Evolutionary conservation across 2,329 filamentous ascomycete genomes (phyloP).

Genomic region (Fusarium concolor): DNA sequence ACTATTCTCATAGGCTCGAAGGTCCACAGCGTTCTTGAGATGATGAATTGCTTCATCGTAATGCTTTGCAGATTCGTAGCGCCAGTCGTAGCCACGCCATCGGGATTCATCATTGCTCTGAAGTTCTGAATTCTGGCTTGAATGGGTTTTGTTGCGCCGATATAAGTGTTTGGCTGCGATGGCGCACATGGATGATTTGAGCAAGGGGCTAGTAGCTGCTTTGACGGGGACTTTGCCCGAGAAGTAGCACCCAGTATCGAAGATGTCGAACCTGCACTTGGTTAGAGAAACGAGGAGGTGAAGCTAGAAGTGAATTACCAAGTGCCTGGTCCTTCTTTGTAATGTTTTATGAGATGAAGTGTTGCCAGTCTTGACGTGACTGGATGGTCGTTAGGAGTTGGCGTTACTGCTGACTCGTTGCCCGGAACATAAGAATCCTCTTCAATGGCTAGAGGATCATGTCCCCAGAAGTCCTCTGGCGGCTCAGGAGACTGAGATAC

Average conservation of each 20-base stretch:
- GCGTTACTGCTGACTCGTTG: rapidly evolving
- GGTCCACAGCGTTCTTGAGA: constrained; percentile 30
- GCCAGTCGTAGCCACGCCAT: constrained; percentile 30
- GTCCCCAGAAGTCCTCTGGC: rapidly evolving
- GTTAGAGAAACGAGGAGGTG: rapidly evolving
- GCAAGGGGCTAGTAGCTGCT: constrained; percentile 25
- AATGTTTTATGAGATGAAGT: constrained; percentile 30
- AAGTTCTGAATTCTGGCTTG: not conserved
- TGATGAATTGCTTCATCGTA: constrained; percentile 39
- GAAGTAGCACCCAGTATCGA: constrained; percentile 42
- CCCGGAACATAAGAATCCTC: rapidly evolving
- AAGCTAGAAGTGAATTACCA: not conserved
- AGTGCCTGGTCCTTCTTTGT: constrained; percentile 38
- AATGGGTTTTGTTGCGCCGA: not conserved
- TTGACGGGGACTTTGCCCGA: constrained; percentile 41
- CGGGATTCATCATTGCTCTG: not conserved
- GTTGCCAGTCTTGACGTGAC: constrained; percentile 2
- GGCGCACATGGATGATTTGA: constrained; percentile 40
- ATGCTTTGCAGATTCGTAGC: constrained; percentile 38
- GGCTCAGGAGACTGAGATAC: not conserved
- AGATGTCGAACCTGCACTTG: constrained; percentile 35
- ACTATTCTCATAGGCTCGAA: constrained; percentile 55
- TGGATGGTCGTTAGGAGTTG: not conserved
- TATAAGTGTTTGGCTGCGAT: constrained; percentile 39
- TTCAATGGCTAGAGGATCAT: not conserved